These are phyloP conservation scores for Metarhizium robertsii DNA, from an alignment of 2,329 filamentous ascomycete species.

Conservation along the genomic window DNA sequence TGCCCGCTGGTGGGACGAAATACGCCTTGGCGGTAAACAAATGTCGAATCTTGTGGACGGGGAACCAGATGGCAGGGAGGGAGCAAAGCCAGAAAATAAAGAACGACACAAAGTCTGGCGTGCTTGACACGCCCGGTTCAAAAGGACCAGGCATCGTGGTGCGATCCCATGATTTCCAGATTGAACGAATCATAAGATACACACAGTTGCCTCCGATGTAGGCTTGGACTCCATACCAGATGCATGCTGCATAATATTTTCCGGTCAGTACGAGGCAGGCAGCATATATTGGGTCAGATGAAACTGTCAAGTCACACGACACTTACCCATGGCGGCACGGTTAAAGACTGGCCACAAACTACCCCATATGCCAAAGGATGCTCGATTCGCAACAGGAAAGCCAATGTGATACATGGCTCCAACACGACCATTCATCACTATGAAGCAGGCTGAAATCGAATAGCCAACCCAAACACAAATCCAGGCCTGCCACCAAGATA, in stretches of 20 bases:
- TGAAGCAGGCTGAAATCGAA: slow-evolving; percentile 63
- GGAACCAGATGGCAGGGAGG: slow-evolving; percentile 80
- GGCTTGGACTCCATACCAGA: slow-evolving; percentile 80
- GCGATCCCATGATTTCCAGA: slow-evolving; percentile 62
- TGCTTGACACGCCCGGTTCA: slow-evolving; percentile 54
- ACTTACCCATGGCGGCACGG: slow-evolving; percentile 63
- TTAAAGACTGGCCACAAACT: slow-evolving; percentile 85
- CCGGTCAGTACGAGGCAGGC: background rate
- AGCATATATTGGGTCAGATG: background rate
- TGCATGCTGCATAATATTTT: slow-evolving; percentile 43
- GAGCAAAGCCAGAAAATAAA: slow-evolving; percentile 79
- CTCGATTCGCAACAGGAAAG: slow-evolving; percentile 70
- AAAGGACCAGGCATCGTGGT: slow-evolving; percentile 59
- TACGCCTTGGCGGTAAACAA: slow-evolving; percentile 85
- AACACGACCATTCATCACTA: slow-evolving; percentile 71
- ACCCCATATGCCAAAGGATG: slow-evolving; percentile 84
- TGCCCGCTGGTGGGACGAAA: slow-evolving; percentile 72
- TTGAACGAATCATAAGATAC: slow-evolving; percentile 78
- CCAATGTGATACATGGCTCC: slow-evolving; percentile 83
- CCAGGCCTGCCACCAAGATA: slow-evolving; percentile 90
- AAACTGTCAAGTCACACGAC: background rate
- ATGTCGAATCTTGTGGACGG: slow-evolving; percentile 80
- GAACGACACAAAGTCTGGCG: slow-evolving; percentile 69
- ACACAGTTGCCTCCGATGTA: slow-evolving; percentile 84
- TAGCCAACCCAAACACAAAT: slow-evolving; percentile 86